Base-by-base conservation (phyloP, 2,329 filamentous ascomycete species). In the Venturiaceae sp. region DNA sequence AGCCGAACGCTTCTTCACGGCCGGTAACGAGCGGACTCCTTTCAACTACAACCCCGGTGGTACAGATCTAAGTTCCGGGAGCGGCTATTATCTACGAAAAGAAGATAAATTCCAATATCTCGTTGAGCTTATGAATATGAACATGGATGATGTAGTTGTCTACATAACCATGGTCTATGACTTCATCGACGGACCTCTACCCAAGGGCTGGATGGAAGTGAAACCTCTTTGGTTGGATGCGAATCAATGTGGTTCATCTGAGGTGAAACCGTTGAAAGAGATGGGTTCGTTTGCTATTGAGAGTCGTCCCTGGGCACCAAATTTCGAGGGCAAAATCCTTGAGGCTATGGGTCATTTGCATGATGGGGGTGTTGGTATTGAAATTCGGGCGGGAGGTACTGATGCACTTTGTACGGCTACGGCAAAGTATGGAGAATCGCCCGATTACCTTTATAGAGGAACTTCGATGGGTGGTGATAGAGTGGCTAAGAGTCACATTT, bases 111-210 rank as follows among this genome's bases (percentile, higher is more conserved):
- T 59, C 58, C 19, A n/a, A 23, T 47, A 39, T 9, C 2, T 59
- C 32, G 58, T 59, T 19, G 58, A 59, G 14, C 37, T 59, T 21
- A 59, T 59, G 52, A 59, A 59, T 53, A 57, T 56, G 53, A 59
- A 59, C 32, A 46, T 57, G 34, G 53, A 58, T 21, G 58, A 59
- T 11, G 33, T n/a, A n/a, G n/a, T n/a, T n/a, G 58, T 57, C 5
- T 59, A 59, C 30, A 11, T 59, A 2, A 59, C 58, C 9, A 44
- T 59, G 52, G 47, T 28, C 7, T 59, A 57, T 26, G 58, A 59
- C 23, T 11, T 32, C 39, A 16, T 59, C 19, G 58, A 59, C 5
- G 58, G 58, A n/a, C 37, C 41, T 13, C 55, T 55, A 11, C 58
- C 53, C 8, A 13, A n/a, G 13, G 53, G 53, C 5, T 59, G 53